Percentiles rank a stretch among this genome's conserved stretches.
phyloP scores from a whole-genome alignment of 441 rosid genomes.

The Macaranga tanarius region DNA sequence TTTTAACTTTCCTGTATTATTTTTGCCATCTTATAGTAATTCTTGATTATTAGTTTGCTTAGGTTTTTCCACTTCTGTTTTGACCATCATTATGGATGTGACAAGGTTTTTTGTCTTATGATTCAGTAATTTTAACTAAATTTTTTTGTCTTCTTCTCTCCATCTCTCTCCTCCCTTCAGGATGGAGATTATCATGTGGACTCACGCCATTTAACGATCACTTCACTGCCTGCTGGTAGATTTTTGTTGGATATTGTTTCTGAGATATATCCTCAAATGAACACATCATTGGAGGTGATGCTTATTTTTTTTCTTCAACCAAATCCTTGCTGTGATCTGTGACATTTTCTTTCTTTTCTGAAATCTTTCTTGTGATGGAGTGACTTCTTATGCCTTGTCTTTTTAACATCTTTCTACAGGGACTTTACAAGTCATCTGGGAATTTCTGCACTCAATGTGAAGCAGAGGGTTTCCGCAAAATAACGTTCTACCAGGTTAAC shows the following conservation, averaged over 20 bases:
- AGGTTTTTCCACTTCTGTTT: neutral
- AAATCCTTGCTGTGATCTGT: neutral
- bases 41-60: neutral
- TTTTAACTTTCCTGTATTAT: neutral
- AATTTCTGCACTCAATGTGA: constrained; percentile 97
- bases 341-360: neutral
- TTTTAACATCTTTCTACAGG: constrained; percentile 44
- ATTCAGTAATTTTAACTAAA: neutral
- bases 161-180: constrained; percentile 32
- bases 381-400: neutral
- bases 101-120: neutral
- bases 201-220: constrained; percentile 66
- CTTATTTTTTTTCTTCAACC: neutral
- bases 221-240: constrained; percentile 56
- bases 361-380: neutral
- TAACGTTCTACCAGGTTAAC: constrained; percentile 85
- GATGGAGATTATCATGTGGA: constrained; percentile 63
- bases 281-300: constrained; percentile 86
- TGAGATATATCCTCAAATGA: constrained; percentile 86
- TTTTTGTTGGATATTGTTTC: constrained; percentile 76
- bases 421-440: constrained; percentile 91
- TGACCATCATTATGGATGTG: neutral
- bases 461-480: constrained; percentile 95
- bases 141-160: neutral
- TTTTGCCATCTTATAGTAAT: neutral